Evolutionary conservation across 176 grass and related monocot genomes (phyloP), one percentile per base, ranked within the genome.

Genomic region (Raddia guianensis): DNA sequence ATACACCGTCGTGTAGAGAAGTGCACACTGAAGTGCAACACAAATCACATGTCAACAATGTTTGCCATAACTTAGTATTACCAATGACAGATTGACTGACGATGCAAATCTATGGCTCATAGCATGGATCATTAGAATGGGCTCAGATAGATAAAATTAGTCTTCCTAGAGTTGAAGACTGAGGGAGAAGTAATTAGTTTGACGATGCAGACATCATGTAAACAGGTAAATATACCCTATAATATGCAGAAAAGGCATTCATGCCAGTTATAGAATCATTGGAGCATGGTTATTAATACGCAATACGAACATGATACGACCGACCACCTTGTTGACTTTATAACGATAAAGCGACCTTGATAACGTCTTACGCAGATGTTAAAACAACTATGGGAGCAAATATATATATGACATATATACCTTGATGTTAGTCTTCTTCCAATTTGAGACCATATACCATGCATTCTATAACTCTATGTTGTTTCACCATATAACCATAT

Each of bases 1-100:
- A 82, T 88, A 87, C 5, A 96, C 60, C 18, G 87, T 96, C 27
- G 90, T 92, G 71, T 96, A 96, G 62, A 96, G 87, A 73, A 92
- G 62, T 57, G 93, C 93, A 56, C 93, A 96, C 93, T 96, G 79
- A 84, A 92, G 46, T 75, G 45, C 16, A 85, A 83, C 43, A 82
- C 27, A 32, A 20, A 42, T 70, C 5, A 5, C 35, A 74, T 33
- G 65, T 84, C 16, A 84, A 59, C 32, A 74, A 53, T 76, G 64
- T 69, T 76, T 10, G 18, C n/a, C 49, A 37, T 20, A 53, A 27
- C 57, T 57, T 59, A 27, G 8, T 47, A 80, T 46, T 47, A 80
- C 51, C 16, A 42, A 35, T 12, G 43, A 43, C 8, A 13, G 3
- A n/a, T 49, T 37, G 58, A 76, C 43, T 49, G 15, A 75, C 50